A percentile compares a stretch with the other conserved stretches of the same genome.
Conservation (phyloP, 345 rosid genomes). For the Bruguiera gymnorhiza region DNA sequence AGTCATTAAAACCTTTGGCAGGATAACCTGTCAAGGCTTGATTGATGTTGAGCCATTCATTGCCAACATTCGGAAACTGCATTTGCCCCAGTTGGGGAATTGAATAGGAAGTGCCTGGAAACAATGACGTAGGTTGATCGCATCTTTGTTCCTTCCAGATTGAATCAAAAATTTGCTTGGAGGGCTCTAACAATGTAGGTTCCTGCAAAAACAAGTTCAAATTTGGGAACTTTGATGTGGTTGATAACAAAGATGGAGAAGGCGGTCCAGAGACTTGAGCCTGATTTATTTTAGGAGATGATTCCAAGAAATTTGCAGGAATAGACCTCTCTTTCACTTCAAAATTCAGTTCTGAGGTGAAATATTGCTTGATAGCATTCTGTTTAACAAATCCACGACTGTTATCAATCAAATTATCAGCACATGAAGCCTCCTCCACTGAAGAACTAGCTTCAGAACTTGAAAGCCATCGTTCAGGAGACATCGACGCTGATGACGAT, state of each 20-base stretch:
- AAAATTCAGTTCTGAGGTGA: conserved; percentile 29
- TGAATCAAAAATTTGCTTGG: conserved; percentile 24
- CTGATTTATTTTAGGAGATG: conserved; percentile 32
- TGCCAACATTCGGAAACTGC: conserved; percentile 12
- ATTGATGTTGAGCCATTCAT: conserved; percentile 52
- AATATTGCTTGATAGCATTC: conserved; percentile 14
- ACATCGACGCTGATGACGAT: conserved; percentile 16
- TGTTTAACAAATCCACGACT: conserved; percentile 33
- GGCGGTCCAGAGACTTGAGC: conserved; percentile 25
- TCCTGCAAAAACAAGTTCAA: conserved; percentile 58
- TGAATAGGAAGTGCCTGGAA: conserved; percentile 20
- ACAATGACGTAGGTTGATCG: conserved; percentile 16
- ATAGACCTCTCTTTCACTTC: conserved; percentile 23
- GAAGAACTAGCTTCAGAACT: conserved; percentile 31
- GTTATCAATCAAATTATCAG: conserved; percentile 16
- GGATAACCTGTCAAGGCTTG: conserved; percentile 29
- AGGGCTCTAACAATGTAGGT: conserved; percentile 31
- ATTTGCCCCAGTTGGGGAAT: conserved; percentile 26
- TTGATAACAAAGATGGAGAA: conserved; percentile 23
- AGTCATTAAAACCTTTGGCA: conserved; percentile 43
- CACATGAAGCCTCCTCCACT: conserved; percentile 25
- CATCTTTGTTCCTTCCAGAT: conserved; percentile 14
- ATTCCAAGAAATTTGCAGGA: conserved; percentile 45
- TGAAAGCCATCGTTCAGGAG: conserved; percentile 23
- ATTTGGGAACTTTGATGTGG: conserved; percentile 44